Base-by-base conservation (phyloP, 1,284 basidiomycete genomes). In the Naganishia sp. region DNA sequence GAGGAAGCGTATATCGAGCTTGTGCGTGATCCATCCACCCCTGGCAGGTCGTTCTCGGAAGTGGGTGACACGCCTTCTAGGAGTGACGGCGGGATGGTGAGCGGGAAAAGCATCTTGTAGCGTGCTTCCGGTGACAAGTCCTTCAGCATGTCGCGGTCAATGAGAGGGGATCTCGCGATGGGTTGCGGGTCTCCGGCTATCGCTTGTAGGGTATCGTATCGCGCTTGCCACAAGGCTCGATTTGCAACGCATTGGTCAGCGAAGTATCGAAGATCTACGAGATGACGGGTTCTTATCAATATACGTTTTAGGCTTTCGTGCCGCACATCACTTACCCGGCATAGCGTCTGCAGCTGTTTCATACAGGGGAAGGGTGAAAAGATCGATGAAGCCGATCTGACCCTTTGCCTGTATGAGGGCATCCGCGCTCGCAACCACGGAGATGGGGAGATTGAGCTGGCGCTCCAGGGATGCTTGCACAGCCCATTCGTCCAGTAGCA, bases 341-440 rank as follows among this genome's bases (percentile, higher is more conserved):
- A 95, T 82, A 11, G 86, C 88, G 57, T 82, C 81, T 2, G 87
- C 84, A 6, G 88, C 87, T 28, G 90, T 81, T 71, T 90, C 86
- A 68, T 95, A 87, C 21, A 97, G 82, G 0, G 94, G 94, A 71
- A 86, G 86, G 42, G 88, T 89, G 76, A 92, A 96, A 2, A 84
- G 82, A 65, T 84, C 86, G 72, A 93, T 90, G 78, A 97, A 97
- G 71, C 87, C 91, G n/a, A 96, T 86, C 77, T 97, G 94, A 3
- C 87, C 87, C 70, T 86, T 86, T 21, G 91, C 92, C 79, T 92
- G 90, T 18, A 83, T 75, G 28, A 83, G 83, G 0, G 90, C 79
- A 43, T 89, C 87, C 60, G 87, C 86, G 42, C 85, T 84, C 0
- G 80, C 80, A 36, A 83, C 79, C 55, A 84, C 83, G 1, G 90